Conservation (phyloP, 495 filamentous ascomycete species). For the Podospora sp. region DNA sequence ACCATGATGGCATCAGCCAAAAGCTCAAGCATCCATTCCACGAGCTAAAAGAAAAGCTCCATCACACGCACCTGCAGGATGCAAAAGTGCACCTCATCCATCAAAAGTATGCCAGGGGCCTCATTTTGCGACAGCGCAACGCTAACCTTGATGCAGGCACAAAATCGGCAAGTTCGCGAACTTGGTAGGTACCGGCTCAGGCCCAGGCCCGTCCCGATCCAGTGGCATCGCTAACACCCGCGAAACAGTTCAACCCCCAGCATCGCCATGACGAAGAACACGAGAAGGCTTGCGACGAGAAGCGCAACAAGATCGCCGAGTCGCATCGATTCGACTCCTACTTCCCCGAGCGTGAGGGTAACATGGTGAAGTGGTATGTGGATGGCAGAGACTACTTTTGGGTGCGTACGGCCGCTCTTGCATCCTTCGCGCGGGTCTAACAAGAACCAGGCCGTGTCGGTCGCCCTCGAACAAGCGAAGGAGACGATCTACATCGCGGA, state of each 20-base stretch:
- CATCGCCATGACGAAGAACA: constrained; percentile 96
- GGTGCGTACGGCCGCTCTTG: constrained; percentile 24
- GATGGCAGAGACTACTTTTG: constrained; percentile 92
- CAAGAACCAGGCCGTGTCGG: constrained; percentile 63
- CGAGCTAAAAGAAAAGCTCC: constrained; percentile 51
- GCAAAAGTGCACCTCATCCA: constrained; percentile 51
- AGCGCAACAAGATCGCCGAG: constrained; percentile 70
- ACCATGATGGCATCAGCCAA: constrained; percentile 16
- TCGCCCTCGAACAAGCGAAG: constrained; percentile 80
- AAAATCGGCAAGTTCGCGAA: constrained; percentile 59
- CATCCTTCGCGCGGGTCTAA: no score
- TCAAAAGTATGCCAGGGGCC: constrained; percentile 44
- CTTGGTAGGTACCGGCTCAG: constrained; percentile 40
- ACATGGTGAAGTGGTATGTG: constrained; percentile 95
- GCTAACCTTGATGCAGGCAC: constrained; percentile 38
- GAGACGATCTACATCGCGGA: constrained; percentile 95
- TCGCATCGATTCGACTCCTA: constrained; percentile 85
- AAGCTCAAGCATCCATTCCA: constrained; percentile 35
- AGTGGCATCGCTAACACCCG: constrained; percentile 12
- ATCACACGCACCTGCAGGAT: constrained; percentile 49
- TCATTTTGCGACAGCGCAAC: neutral
- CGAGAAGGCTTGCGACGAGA: constrained; percentile 79
- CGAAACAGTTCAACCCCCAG: constrained; percentile 68
- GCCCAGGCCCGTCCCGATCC: neutral
- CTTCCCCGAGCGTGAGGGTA: constrained; percentile 80